Conservation (phyloP, 345 rosid species). For the Melaleuca alternifolia region DNA sequence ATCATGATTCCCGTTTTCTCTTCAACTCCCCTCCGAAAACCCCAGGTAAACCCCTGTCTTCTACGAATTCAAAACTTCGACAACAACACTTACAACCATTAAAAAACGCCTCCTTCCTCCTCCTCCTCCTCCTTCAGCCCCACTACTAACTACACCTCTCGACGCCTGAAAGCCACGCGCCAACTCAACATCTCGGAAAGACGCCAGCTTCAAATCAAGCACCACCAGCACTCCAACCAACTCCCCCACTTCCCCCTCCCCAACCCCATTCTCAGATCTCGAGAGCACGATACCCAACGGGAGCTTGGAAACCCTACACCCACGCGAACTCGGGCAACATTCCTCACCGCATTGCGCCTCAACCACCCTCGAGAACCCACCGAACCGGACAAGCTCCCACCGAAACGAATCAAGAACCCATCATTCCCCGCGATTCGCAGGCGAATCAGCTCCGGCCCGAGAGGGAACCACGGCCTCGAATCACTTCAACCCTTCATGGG, state of each 20-base stretch:
- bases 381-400: not conserved
- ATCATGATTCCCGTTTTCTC: conserved; percentile 31
- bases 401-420: not conserved
- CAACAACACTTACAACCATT: not conserved
- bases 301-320: not conserved
- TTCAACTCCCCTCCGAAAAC: not conserved
- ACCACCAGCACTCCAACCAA: not conserved
- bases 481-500: not conserved
- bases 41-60: not conserved
- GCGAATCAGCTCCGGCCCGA: not conserved
- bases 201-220: not conserved
- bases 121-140: not conserved
- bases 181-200: not conserved
- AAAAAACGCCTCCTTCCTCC: not conserved
- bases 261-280: not conserved
- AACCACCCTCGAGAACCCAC: not conserved
- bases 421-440: not conserved
- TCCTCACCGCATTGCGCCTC: not conserved
- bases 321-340: not conserved
- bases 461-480: not conserved
- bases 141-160: not conserved
- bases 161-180: not conserved
- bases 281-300: not conserved
- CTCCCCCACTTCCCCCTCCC: not conserved
- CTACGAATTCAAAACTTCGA: not conserved